A percentile compares a stretch with the other conserved stretches of the same genome.
These are phyloP conservation scores for Spergularia bocconei DNA, from an alignment of 148 eudicot species.

Conservation along the genomic window DNA sequence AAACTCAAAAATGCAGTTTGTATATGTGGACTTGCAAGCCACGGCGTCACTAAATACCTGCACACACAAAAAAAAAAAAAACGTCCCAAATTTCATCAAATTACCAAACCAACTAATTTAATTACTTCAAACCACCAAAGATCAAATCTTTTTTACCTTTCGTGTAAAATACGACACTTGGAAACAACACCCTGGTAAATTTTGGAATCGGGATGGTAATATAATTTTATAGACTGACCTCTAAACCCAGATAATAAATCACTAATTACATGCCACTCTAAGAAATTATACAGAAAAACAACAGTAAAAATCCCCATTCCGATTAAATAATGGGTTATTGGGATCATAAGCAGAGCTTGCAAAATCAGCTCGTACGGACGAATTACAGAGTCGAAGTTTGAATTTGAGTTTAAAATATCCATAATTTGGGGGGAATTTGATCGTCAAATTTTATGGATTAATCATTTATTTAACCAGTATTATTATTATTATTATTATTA, in stretches of 20 bases:
- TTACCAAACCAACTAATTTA: neutral
- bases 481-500: too few species aligned
- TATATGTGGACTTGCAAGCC: constrained; percentile 94
- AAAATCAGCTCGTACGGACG: constrained; percentile 45
- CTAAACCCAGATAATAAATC: constrained; percentile 66
- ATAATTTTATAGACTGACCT: constrained; percentile 49
- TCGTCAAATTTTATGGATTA: neutral
- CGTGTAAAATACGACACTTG: constrained; percentile 74
- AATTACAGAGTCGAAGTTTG: constrained; percentile 14
- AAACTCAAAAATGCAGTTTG: constrained; percentile 74
- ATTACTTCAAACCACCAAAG: neutral
- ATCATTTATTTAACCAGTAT: too few species aligned
- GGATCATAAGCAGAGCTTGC: constrained; percentile 43
- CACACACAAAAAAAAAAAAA: constrained; percentile 7
- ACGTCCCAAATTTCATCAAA: neutral
- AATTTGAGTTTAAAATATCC: constrained; percentile 14
- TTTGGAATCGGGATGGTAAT: constrained; percentile 52
- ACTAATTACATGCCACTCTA: constrained; percentile 68
- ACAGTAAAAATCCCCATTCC: constrained; percentile 26
- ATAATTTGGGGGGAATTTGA: neutral
- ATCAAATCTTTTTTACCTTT: constrained; percentile 47
- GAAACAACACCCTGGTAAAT: constrained; percentile 66
- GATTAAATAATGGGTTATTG: constrained; percentile 48
- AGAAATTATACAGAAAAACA: constrained; percentile 52
- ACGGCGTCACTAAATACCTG: constrained; percentile 88